Percentiles rank a stretch among this genome's conserved stretches.
These are phyloP conservation scores for Termitomyces sp. DNA, from an alignment of 768 basidiomycete genomes.

Conservation along the genomic window DNA sequence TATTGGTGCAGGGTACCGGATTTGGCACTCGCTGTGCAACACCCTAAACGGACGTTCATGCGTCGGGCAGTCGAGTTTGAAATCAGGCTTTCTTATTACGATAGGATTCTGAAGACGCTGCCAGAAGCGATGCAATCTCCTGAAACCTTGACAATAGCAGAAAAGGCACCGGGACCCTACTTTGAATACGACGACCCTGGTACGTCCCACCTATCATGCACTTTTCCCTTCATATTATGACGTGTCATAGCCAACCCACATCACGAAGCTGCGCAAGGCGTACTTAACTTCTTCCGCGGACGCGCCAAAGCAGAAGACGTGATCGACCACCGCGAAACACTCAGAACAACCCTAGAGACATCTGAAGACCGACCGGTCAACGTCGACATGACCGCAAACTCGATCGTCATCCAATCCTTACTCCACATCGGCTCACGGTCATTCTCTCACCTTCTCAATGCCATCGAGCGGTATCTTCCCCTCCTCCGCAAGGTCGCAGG, in stretches of 20 bases:
- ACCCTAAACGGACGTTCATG: conserved; percentile 88
- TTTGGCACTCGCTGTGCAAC: conserved; percentile 61
- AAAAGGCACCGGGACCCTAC: conserved; percentile 70
- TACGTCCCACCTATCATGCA: conserved; percentile 24
- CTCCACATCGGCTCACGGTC: conserved; percentile 91
- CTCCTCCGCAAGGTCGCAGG: conserved; percentile 62
- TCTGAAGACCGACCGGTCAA: conserved; percentile 53
- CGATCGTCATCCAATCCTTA: conserved; percentile 82
- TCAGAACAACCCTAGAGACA: conserved; percentile 62
- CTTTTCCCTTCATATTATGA: background rate
- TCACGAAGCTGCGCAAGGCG: conserved; percentile 71
- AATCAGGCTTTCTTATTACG: conserved; percentile 87
- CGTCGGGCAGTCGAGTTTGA: conserved; percentile 85
- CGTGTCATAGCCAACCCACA: conserved; percentile 59
- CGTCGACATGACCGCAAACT: conserved; percentile 62
- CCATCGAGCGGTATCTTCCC: conserved; percentile 89
- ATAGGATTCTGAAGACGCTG: conserved; percentile 84
- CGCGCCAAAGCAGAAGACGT: conserved; percentile 80
- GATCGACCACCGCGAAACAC: conserved; percentile 61
- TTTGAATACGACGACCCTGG: conserved; percentile 83
- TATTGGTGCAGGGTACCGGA: conserved; percentile 70
- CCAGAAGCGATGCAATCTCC: conserved; percentile 74
- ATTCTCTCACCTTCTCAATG: conserved; percentile 97
- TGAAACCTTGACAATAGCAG: conserved; percentile 57
- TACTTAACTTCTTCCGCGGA: conserved; percentile 78